Evolutionary conservation across 805 yeast species (phyloP).

Genomic region (Pichia sporocuriosa): DNA sequence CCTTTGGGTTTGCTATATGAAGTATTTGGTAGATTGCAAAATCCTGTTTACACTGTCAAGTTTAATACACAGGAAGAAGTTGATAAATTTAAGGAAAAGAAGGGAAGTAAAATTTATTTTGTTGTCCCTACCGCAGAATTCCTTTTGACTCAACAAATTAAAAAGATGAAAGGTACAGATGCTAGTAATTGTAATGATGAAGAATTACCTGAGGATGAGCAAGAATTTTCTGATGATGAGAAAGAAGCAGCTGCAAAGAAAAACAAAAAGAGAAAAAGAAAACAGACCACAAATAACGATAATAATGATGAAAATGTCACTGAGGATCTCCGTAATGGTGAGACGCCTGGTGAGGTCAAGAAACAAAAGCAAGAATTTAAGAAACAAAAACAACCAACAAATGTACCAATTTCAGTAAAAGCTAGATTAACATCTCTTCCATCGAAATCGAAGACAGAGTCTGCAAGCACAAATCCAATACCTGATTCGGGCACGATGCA

Average conservation of each 20-base stretch:
- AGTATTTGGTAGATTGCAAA: constrained; percentile 79
- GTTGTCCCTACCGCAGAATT: constrained; percentile 80
- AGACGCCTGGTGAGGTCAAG: background rate
- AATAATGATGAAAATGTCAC: background rate
- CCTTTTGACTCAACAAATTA: constrained; percentile 66
- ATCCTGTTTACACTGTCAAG: constrained; percentile 75
- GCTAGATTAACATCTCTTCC: constrained; percentile 17
- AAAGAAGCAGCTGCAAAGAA: constrained; percentile 68
- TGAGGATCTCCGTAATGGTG: constrained; percentile 3
- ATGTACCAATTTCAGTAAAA: constrained; percentile 4
- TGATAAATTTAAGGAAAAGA: constrained; percentile 37
- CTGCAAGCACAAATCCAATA: too few species aligned
- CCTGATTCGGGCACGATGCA: too few species aligned
- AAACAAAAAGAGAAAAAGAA: constrained; percentile 53
- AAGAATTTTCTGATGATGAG: constrained; percentile 94
- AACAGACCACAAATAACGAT: constrained; percentile 16
- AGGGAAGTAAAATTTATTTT: constrained; percentile 58
- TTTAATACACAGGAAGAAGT: constrained; percentile 47
- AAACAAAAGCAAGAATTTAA: background rate
- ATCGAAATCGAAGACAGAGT: constrained; percentile 3
- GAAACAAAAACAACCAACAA: background rate
- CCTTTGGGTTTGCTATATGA: constrained; percentile 77
- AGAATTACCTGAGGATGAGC: constrained; percentile 87
- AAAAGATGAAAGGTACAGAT: constrained; percentile 75
- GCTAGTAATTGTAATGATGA: constrained; percentile 95